phyloP scores from a whole-genome alignment of 257 asterid species.

The Schizonepeta tenuifolia region DNA sequence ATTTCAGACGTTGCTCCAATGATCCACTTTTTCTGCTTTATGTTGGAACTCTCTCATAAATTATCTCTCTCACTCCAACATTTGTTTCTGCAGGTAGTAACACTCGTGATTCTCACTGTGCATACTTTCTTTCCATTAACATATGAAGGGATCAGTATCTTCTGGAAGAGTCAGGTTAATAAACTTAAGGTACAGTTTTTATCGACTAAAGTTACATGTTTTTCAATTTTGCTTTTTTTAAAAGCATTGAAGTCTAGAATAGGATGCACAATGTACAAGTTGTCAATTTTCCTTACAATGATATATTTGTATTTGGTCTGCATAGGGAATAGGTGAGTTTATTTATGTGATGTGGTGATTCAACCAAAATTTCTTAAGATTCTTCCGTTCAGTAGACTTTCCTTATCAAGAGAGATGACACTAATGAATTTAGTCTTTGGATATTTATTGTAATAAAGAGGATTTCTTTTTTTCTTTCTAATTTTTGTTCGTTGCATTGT shows the following conservation, averaged over 20 bases:
- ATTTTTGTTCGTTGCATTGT: too few species aligned
- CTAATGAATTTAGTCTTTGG: too few species aligned
- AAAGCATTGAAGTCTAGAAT: slow-evolving; percentile 25
- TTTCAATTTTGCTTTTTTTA: slow-evolving; percentile 19
- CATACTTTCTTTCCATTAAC: slow-evolving; percentile 75
- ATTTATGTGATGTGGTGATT: neutral
- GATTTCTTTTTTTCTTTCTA: too few species aligned
- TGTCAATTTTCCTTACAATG: neutral
- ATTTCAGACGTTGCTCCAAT: too few species aligned
- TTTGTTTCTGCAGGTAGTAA: slow-evolving; percentile 58
- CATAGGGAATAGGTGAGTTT: neutral
- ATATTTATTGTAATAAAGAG: too few species aligned
- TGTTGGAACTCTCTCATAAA: slow-evolving; percentile 18
- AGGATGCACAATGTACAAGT: neutral
- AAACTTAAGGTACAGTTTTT: slow-evolving; percentile 67
- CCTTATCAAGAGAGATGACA: too few species aligned
- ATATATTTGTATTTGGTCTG: neutral
- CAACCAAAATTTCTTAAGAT: neutral
- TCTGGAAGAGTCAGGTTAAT: slow-evolving; percentile 72
- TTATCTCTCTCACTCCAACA: slow-evolving; percentile 27
- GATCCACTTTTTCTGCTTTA: slow-evolving; percentile 15
- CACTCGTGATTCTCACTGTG: slow-evolving; percentile 68
- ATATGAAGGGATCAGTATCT: slow-evolving; percentile 75
- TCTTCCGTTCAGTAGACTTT: neutral
- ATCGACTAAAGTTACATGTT: slow-evolving; percentile 14